Evolutionary conservation across 179 eudicot genomes (phyloP), one percentile per base, ranked within the genome.

Genomic region (Camellia oleifera): DNA sequence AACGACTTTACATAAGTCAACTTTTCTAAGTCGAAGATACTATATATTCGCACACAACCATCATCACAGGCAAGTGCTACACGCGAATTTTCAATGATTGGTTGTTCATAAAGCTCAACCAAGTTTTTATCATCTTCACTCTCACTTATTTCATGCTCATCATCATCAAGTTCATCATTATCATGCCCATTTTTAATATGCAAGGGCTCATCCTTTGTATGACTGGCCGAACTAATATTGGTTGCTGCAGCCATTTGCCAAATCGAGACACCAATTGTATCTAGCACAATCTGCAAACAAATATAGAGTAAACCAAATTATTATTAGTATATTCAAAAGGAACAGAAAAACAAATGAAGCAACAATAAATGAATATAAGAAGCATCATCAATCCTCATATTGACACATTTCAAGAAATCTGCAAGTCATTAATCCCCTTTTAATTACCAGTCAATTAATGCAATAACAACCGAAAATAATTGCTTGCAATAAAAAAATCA

Each of bases 51-150:
- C 76, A 96, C 94, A 82, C 93, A 89, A 32, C 99, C 99, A 87
- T 96, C 98, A 74, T 94, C 99, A 82, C 99, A 96, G 68, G 98
- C 98, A 84, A 93, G 82, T 42, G 99, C 99, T 72, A 94, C 44
- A 8, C 78, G 84, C 5, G 81, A 78, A 86, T 82, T 82, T 58
- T 84, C 83, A n/a, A 60, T 60, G 4, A 69, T 76, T 13, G 84
- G 82, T 23, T 77, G 84, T 75, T 81, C 88, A 69, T 85, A 78
- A 81, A 90, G 76, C 79, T 90, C 94, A 72, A 77, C 80, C n/a
- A 80, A 61, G 58, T 86, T 87, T 48, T 71, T 85, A 77, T 92
- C 91, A 72, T 82, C 92, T 74, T 89, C 92, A 80, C 92, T 92
- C 10, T 86, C 94, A 83, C 92, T 87, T 57, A 84, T 85, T 32